Base-by-base conservation (phyloP, 2,329 filamentous ascomycete genomes). In the Emericellopsis atlantica region DNA sequence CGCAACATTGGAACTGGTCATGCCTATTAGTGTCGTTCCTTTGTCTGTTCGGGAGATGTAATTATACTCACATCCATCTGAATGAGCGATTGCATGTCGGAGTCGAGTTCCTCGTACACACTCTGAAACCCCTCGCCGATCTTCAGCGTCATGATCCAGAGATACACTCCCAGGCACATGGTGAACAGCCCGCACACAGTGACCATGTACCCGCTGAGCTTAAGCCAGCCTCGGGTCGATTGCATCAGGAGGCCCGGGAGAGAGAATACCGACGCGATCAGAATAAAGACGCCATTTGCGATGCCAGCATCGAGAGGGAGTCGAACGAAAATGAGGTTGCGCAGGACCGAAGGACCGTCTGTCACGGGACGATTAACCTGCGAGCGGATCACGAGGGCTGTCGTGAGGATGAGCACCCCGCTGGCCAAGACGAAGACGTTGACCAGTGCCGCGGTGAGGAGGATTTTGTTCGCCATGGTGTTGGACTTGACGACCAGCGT, bases 81-180 rank as follows among this genome's bases (percentile, higher is more conserved):
- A 55, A 92, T 68, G 41, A 89, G 62, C 47, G 72, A 75, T 58
- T 88, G 82, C 4, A 78, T 66, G 2, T 60, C 49, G 1, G 69
- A 52, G 4, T 71, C 54, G 58, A 84, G 76, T 5, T 61, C 54
- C 21, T 65, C 62, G 74, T 82, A 92, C 40, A 82, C 66, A 2
- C 61, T 54, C 43, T 60, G 65, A 44, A 89, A 75, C 45, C 75
- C 74, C 32, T 70, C 67, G 53, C 81, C 74, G 36, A 80, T 80
- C 50, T 69, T 72, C 49, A 92, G 64, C 2, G 85, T 90, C 51
- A 79, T 65, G 53, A 87, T 74, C 85, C 82, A 87, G 46, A 86
- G 66, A 46, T 71, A 69, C 37, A 85, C 61, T 36, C 82, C 82
- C 31, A 86, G 62, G 42, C 74, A 61, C 53, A 86, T 60, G 16